A percentile compares a stretch with the other conserved stretches of the same genome.
Conservation (phyloP, 306 rosid species). For the Spatholobus suberectus region DNA sequence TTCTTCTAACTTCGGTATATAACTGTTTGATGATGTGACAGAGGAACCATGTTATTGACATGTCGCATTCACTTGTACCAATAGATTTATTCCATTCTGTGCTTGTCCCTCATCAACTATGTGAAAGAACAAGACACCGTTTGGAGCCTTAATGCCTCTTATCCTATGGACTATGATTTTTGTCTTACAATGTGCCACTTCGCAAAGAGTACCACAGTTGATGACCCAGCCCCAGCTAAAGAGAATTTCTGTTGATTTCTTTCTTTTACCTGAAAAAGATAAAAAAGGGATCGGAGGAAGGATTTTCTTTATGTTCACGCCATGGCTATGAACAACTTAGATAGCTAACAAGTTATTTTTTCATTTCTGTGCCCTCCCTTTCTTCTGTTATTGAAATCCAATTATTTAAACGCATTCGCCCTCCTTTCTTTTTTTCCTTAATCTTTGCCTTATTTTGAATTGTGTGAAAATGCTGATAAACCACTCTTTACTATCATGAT, state of each 20-base stretch:
- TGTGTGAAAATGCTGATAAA: constrained; percentile 19
- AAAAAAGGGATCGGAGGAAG: neutral
- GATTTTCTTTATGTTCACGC: neutral
- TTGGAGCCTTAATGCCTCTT: neutral
- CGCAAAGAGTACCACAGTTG: neutral
- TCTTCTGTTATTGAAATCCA: neutral
- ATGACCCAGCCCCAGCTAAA: neutral
- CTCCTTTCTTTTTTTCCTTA: neutral
- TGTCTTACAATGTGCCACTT: constrained; percentile 3
- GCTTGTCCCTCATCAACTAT: constrained; percentile 41
- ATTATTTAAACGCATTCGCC: neutral
- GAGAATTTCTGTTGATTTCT: neutral
- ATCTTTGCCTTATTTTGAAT: neutral
- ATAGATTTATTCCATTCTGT: constrained; percentile 32
- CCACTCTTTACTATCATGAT: neutral
- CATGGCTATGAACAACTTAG: neutral
- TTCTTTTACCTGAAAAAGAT: neutral
- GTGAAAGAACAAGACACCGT: constrained; percentile 29
- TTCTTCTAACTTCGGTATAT: constrained; percentile 1
- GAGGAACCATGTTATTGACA: constrained; percentile 23
- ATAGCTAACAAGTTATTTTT: neutral
- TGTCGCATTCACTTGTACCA: constrained; percentile 23
- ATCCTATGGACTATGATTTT: constrained; percentile 9
- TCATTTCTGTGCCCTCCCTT: neutral
- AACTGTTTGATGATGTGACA: constrained; percentile 36